Evolutionary conservation across 2,329 filamentous ascomycete species (phyloP).

Genomic region (Neonectria magnoliae): DNA sequence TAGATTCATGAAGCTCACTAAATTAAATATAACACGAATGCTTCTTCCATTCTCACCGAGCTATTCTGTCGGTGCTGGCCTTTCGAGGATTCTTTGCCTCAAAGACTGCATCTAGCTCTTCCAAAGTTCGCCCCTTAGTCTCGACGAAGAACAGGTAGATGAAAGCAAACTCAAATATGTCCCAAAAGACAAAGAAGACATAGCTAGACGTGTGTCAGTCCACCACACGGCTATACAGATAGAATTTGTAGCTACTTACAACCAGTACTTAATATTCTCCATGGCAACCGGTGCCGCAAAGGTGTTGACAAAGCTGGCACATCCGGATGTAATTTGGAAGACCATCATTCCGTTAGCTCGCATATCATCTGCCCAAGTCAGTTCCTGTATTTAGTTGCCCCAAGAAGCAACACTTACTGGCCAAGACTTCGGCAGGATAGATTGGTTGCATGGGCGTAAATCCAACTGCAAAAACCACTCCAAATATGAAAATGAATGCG

Average conservation of each 20-base stretch:
- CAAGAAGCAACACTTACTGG: neutral
- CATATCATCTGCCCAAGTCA: conserved; percentile 22
- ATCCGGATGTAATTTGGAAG: conserved; percentile 20
- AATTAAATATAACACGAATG: neutral
- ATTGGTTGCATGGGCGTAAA: conserved; percentile 49
- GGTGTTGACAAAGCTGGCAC: conserved; percentile 31
- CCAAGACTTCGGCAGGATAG: conserved; percentile 43
- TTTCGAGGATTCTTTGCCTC: neutral
- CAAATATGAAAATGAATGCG: conserved; percentile 52
- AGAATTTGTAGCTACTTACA: neutral
- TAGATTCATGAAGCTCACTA: no score
- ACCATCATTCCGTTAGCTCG: conserved; percentile 35
- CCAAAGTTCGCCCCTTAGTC: neutral
- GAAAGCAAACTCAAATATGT: neutral
- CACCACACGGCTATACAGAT: neutral
- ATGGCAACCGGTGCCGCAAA: conserved; percentile 34
- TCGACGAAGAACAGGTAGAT: neutral
- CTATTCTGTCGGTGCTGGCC: neutral
- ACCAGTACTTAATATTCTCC: conserved; percentile 26
- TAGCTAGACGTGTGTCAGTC: neutral
- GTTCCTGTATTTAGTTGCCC: neutral
- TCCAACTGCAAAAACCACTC: conserved; percentile 45
- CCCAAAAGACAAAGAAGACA: neutral
- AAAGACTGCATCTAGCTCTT: neutral
- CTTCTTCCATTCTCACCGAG: neutral